Percentiles rank a stretch among this genome's conserved stretches.
These are phyloP conservation scores for Rauvolfia tetraphylla DNA, from an alignment of 257 asterid genomes.

Conservation along the genomic window DNA sequence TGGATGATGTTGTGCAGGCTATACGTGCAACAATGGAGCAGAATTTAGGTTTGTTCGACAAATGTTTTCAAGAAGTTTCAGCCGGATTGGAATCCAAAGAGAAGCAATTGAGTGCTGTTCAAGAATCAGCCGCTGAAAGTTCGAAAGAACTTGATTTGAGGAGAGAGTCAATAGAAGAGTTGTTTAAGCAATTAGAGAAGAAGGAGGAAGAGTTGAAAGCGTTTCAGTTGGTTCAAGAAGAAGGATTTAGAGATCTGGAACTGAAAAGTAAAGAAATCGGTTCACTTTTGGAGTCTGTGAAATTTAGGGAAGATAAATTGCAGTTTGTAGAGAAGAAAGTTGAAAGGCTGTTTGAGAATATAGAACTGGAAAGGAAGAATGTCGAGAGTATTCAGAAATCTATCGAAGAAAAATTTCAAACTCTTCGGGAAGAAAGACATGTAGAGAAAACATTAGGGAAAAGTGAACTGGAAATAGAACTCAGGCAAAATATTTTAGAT, in stretches of 20 bases:
- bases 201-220: not conserved
- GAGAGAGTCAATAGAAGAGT: not conserved
- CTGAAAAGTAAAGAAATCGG: not conserved
- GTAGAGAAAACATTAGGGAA: not conserved
- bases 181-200: not conserved
- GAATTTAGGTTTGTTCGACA: not conserved
- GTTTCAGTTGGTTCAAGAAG: not conserved
- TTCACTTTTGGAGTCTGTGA: no score
- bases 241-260: not conserved
- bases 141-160: not conserved
- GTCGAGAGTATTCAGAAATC: not conserved
- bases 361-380: not conserved
- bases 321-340: not conserved
- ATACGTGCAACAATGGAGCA: no score
- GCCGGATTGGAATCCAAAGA: not conserved
- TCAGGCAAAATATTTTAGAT: not conserved
- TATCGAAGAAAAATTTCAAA: not conserved
- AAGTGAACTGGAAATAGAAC: no score
- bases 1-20: not conserved
- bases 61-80: not conserved
- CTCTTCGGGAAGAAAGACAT: not conserved
- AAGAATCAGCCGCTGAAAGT: not conserved
- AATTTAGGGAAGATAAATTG: not conserved
- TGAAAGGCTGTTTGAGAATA: not conserved
- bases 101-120: not conserved